Evolutionary conservation across 768 basidiomycete species (phyloP), one percentile per base, ranked within the genome.

Genomic region (Russula foetens): DNA sequence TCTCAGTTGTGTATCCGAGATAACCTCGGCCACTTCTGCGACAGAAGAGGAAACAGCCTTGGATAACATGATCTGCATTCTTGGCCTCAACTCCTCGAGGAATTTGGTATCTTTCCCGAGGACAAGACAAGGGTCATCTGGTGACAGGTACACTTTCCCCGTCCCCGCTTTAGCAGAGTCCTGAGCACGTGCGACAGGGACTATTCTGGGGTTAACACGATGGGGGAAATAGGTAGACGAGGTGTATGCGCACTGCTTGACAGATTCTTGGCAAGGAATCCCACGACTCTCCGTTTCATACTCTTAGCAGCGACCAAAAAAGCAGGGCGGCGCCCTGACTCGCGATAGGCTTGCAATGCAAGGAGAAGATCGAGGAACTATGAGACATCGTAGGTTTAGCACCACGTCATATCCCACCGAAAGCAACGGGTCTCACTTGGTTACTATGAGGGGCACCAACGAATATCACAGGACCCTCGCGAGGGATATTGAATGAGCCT

Each of bases 391-490:
- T 31, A 7, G 44, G 28, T 33, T 62, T 26, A 58, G 50, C 21
- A 50, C 29, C 33, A 47, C 39, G 9, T 41, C 45, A 19, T 26
- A 33, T 53, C 33, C 48, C 35, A 29, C 53, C 12, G 19, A 43
- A 5, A 19, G 11, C 3, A 41, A 35, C 7, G 44, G 33, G 7
- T 35, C 74, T 45, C 68, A 86, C 92, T 75, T 94, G 92, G 71
- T 97, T 97, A 69, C 86, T 84, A 73, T 97, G 95, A 47, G 94
- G 94, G 14, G 90, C 95, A 46, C 83, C 93, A 53, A 93, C 95
- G 72, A 98, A 95, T 64, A 98, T 91, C 58, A 96, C 83, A 11
- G 96, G 90, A 0, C 93, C 96, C 60, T 89, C 81, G 58, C 79
- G 80, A 21, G 95, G 95, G 62, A 98, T 90, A 71, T 97, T 89